Conservation (phyloP, 106 monocot genomes). For the Acorus gramineus region DNA sequence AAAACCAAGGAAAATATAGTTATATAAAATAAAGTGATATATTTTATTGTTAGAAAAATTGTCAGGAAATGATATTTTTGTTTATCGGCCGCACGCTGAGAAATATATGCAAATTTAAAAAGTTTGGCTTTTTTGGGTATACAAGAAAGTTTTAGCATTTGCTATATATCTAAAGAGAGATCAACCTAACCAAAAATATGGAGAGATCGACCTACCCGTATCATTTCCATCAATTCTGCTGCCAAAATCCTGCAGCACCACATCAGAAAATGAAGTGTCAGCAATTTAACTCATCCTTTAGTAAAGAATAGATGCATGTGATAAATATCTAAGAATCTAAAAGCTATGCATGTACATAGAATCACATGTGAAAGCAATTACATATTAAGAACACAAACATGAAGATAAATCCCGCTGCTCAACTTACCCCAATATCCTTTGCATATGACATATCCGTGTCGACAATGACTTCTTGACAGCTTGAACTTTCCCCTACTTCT, state of each 20-base stretch:
- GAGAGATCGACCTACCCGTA: constrained; percentile 49
- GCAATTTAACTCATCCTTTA: too few relatives aligned
- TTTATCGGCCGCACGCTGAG: too few relatives aligned
- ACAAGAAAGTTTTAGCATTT: background rate
- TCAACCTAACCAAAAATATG: background rate
- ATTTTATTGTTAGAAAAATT: too few relatives aligned
- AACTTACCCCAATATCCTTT: constrained; percentile 66
- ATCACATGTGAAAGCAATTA: too few relatives aligned
- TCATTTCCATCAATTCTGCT: constrained; percentile 59
- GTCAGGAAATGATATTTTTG: too few relatives aligned
- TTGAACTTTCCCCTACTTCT: constrained; percentile 39
- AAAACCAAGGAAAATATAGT: too few relatives aligned
- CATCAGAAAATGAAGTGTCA: background rate
- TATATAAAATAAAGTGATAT: too few relatives aligned
- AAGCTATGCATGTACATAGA: too few relatives aligned
- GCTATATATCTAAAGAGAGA: background rate
- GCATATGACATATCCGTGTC: constrained; percentile 23
- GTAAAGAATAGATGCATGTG: too few relatives aligned
- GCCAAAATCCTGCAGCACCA: constrained; percentile 59
- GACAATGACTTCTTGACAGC: constrained; percentile 23
- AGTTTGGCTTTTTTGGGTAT: too few relatives aligned
- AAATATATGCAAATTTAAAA: too few relatives aligned
- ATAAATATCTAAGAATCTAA: too few relatives aligned
- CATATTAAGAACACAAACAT: background rate
- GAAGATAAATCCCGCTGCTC: background rate